Evolutionary conservation across 805 yeast species (phyloP).

Genomic region (Hemisphaericaspora nanyangensis): DNA sequence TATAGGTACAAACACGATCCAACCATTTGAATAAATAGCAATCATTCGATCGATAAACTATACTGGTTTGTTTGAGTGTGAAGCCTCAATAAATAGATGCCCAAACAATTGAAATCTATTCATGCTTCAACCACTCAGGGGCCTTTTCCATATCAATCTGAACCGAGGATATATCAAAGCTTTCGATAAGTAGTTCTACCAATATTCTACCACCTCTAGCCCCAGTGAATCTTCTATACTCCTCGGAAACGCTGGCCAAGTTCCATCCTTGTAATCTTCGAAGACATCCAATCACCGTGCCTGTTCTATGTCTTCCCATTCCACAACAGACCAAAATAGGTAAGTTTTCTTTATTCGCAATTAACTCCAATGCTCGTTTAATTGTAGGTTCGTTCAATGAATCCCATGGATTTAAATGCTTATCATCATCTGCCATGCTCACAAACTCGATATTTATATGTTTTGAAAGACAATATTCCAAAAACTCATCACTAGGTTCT

Average conservation of each 20-base stretch:
- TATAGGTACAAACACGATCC: too few relatives aligned
- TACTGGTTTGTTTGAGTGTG: too few relatives aligned
- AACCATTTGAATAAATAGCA: too few relatives aligned
- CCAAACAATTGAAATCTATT: too few relatives aligned
- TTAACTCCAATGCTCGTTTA: conserved; percentile 70
- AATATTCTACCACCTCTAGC: conserved; percentile 87
- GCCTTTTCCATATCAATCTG: conserved; percentile 27
- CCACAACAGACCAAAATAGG: conserved; percentile 94
- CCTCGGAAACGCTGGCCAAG: conserved; percentile 85
- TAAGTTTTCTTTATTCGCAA: conserved; percentile 67
- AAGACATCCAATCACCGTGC: conserved; percentile 92
- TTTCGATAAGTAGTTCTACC: conserved; percentile 85
- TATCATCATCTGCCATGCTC: conserved; percentile 67
- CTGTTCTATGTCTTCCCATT: conserved; percentile 97
- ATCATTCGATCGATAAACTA: too few relatives aligned
- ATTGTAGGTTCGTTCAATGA: conserved; percentile 82
- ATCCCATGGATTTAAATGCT: conserved; percentile 83
- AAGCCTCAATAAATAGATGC: too few relatives aligned
- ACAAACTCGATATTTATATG: conserved; percentile 77
- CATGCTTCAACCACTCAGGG: conserved; percentile 18
- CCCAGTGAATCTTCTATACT: conserved; percentile 91
- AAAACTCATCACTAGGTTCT: conserved; percentile 86
- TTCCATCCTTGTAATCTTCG: conserved; percentile 97
- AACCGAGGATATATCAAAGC: conserved; percentile 36
- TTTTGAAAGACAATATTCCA: conserved; percentile 73